Base-by-base conservation (phyloP, 371 early-diverging fungal species). In the Mortierella polycephala region DNA sequence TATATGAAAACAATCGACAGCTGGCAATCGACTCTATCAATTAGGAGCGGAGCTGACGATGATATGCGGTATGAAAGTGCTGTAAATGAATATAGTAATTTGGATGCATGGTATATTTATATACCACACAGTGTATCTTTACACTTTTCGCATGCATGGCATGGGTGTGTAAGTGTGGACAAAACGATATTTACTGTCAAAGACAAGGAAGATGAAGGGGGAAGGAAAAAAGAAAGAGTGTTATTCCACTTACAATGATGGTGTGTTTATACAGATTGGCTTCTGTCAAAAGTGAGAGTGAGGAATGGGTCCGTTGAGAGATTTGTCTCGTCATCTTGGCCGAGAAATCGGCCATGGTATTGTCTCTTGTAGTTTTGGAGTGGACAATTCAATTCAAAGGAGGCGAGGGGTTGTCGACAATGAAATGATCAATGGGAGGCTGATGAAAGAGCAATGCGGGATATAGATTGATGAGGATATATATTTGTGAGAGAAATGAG, bases 191-290 rank as follows among this genome's bases (percentile, higher is more conserved):
- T 21, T 2, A 8, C 14, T 40, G 42, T 41, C 39, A 46, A 44
- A 21, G 39, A 16, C 7, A 45, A 41, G 18, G 47, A 42, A 7
- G 13, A 55, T 46, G 49, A 46, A 21, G 21, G 16, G 41, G 23
- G 18, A 30, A 30, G 16, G 41, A 23, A 18, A 30, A 30, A 30
- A 30, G 4, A 30, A 30, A 4, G 4, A 2, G 30, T 4, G 30
- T 30, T 14, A 58, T 47, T 10, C 23, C 46, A 55, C 67, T 67
- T 60, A 73, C 67, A 13, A 49, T 67, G 63, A 67, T 53, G 37
- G 68, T 73, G 37, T 73, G 67, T 63, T 64, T 58, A 53, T 76
- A 76, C 39, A 76, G 65, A 57, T 76, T 76, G 7, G 77, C 77
- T 61, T 71, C 77, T 1, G 77, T 76, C 46, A 76, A 60, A 2